phyloP scores from a whole-genome alignment of 2,329 filamentous ascomycete species.

The Sporothrix mexicana region DNA sequence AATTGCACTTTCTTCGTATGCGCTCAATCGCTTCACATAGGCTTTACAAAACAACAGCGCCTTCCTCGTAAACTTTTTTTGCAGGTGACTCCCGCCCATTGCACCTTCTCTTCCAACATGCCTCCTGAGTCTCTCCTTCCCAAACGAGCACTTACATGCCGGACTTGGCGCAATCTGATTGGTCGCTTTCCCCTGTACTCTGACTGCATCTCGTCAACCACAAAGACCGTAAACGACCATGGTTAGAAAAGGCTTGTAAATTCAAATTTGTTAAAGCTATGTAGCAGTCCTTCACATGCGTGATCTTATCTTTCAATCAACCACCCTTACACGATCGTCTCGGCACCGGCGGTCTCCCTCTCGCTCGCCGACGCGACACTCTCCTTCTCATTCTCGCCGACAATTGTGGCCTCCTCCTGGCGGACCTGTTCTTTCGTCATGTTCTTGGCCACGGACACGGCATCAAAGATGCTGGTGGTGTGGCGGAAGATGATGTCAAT shows the following conservation, averaged over 20 bases:
- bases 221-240: too few species aligned
- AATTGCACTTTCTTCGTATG: not conserved
- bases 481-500: slow-evolving; percentile 63
- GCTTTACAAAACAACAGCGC: not conserved
- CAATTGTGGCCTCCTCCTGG: slow-evolving; percentile 15
- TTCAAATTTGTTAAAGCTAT: not conserved
- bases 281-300: not conserved
- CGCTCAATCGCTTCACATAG: too few species aligned
- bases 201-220: too few species aligned
- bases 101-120: too few species aligned
- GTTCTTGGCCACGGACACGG: slow-evolving; percentile 19
- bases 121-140: not conserved
- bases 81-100: too few species aligned
- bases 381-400: slow-evolving; percentile 16
- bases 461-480: slow-evolving; percentile 28
- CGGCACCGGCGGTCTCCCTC: not conserved
- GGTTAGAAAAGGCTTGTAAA: not conserved
- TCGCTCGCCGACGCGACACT: slow-evolving; percentile 20
- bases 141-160: not conserved
- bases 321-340: not conserved
- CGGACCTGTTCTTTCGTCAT: slow-evolving; percentile 11
- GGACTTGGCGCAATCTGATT: not conserved
- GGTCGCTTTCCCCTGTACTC: not conserved
- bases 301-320: too few species aligned
- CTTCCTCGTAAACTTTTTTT: not conserved